A percentile compares a stretch with the other conserved stretches of the same genome.
Conservation (phyloP, 345 rosid species). For the Populus tremula region DNA sequence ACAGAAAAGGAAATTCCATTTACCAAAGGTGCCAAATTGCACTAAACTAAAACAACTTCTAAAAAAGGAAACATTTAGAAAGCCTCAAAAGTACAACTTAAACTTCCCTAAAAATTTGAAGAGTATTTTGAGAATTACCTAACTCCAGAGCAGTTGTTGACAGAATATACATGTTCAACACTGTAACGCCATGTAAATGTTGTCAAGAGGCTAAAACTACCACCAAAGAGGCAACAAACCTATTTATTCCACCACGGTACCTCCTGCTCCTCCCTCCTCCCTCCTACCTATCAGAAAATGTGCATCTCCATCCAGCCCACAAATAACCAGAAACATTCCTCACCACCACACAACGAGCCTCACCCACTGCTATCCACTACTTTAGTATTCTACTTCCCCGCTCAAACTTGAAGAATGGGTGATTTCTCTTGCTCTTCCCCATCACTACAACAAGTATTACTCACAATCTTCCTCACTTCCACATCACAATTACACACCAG, state of each 20-base stretch:
- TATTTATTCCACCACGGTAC: constrained; percentile 30
- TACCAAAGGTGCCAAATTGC: constrained; percentile 16
- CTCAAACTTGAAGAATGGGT: constrained; percentile 22
- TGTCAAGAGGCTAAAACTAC: constrained; percentile 32
- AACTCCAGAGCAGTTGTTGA: constrained; percentile 31
- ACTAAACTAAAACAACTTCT: constrained; percentile 13
- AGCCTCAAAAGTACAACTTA: constrained; percentile 33
- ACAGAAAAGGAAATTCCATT: constrained; percentile 6
- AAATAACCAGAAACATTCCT: constrained; percentile 3
- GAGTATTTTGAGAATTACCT: constrained; percentile 36
- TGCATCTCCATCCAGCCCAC: not conserved
- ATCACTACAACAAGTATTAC: constrained; percentile 18
- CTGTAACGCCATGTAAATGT: constrained; percentile 26
- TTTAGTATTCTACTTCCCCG: not conserved
- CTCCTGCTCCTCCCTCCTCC: constrained; percentile 21
- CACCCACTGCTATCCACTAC: constrained; percentile 1
- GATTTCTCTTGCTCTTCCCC: constrained; percentile 29
- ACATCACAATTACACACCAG: constrained; percentile 17
- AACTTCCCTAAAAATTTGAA: constrained; percentile 29
- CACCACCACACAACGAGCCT: constrained; percentile 5
- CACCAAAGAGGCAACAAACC: constrained; percentile 17
- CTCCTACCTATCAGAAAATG: not conserved
- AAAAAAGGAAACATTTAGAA: constrained; percentile 10
- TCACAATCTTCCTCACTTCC: constrained; percentile 20
- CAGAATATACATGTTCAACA: constrained; percentile 33